These are phyloP conservation scores for Calonectria pseudoreteaudii DNA, from an alignment of 2,329 filamentous ascomycete genomes.

Conservation along the genomic window DNA sequence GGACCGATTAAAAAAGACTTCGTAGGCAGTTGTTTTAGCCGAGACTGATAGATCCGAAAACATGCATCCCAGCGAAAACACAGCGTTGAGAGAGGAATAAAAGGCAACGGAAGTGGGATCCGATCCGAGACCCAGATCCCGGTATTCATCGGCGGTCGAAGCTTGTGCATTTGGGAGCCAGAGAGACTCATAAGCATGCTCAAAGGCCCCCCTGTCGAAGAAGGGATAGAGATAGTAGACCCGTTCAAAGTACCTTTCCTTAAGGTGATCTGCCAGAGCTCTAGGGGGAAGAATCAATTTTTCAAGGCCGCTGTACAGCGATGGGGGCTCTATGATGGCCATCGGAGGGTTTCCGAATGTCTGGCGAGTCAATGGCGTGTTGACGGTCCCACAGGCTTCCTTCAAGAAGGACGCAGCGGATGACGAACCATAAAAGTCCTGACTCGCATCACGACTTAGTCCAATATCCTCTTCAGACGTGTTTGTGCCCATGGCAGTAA, in stretches of 20 bases:
- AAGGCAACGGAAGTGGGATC: conserved; percentile 44
- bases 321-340: neutral
- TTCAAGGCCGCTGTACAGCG: neutral
- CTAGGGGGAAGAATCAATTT: conserved; percentile 55
- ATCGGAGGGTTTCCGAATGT: too few species aligned
- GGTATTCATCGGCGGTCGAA: neutral
- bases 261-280: conserved; percentile 53
- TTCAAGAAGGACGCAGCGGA: conserved; percentile 55
- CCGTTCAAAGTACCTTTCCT: conserved; percentile 52
- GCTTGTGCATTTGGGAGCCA: conserved; percentile 43
- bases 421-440: conserved; percentile 53
- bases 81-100: conserved; percentile 54
- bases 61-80: conserved; percentile 56
- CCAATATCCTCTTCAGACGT: conserved; percentile 47
- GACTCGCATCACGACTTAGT: neutral
- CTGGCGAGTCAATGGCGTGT: neutral
- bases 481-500: conserved; percentile 51
- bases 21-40: conserved; percentile 34
- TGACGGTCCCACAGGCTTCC: conserved; percentile 48
- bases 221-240: conserved; percentile 58
- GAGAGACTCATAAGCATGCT: conserved; percentile 52
- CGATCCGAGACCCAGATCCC: conserved; percentile 42
- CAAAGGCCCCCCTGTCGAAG: conserved; percentile 55
- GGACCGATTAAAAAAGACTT: conserved; percentile 48
- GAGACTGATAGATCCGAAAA: conserved; percentile 49